These are phyloP conservation scores for Ophiostoma ulmi DNA, from an alignment of 2,329 filamentous ascomycete genomes.

Conservation along the genomic window DNA sequence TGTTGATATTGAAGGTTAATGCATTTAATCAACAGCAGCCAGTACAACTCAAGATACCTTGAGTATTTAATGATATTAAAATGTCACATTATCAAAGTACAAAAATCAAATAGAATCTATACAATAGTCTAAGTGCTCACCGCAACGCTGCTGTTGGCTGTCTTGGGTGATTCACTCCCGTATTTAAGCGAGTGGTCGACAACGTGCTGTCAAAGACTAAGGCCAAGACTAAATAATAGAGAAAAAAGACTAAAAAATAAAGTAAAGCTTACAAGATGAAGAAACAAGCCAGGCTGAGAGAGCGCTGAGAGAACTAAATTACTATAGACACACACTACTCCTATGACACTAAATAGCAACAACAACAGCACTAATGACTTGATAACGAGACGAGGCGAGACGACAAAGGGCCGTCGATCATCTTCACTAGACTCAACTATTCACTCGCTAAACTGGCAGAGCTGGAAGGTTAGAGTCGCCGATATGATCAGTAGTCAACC, in stretches of 20 bases:
- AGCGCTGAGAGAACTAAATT: background rate
- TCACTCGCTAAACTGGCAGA: background rate
- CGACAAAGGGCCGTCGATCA: constrained; percentile 2
- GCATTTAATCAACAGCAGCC: too few species aligned
- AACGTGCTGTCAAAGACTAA: background rate
- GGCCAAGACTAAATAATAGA: background rate
- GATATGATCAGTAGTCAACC: background rate
- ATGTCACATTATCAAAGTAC: background rate
- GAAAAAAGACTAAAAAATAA: background rate
- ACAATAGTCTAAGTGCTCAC: background rate
- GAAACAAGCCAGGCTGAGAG: background rate
- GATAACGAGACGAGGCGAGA: background rate
- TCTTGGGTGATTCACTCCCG: background rate
- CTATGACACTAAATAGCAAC: background rate
- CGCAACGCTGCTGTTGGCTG: background rate
- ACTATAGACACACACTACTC: background rate
- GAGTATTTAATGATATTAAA: background rate
- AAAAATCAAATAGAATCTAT: background rate
- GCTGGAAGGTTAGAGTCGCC: background rate
- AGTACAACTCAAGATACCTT: too few species aligned
- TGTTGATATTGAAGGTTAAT: too few species aligned
- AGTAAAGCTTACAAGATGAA: too few species aligned
- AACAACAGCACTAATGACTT: background rate
- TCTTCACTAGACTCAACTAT: background rate
- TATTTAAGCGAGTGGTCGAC: background rate